Base-by-base conservation (phyloP, 179 eudicot species). In the Silene vulgaris region DNA sequence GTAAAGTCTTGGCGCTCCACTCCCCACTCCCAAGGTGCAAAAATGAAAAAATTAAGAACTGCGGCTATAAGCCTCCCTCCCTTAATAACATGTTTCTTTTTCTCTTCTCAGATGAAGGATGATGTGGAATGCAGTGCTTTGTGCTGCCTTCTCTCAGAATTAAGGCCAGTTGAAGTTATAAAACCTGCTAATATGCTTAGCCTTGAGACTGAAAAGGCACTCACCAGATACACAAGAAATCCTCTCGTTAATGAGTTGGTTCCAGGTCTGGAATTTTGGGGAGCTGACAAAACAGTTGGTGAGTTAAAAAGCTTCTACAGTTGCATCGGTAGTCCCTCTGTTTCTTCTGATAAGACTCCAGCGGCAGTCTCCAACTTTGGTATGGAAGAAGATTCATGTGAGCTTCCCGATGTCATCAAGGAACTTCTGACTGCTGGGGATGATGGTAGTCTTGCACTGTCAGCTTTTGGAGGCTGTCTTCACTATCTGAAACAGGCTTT, bases 101-200 rank as follows among this genome's bases (percentile, higher is more conserved):
- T n/a, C 23, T 32, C 74, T 65, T 65, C 77, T 23, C 96, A 95
- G 99, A 88, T 92, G 70, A 84, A 79, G 82, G 99, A 95, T 85
- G 97, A 95, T 83, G 74, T 80, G 52, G 99, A 92, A 78, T 90
- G 97, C 88, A 92, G 89, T 81, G 84, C 88, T 61, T 83, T 95
- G 77, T 84, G 96, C 79, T 89, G 91, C 80, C 82, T 95, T 69
- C 79, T 95, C 69, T 87, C 95, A 66, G 97, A 92, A 79, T 75
- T 93, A 75, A 89, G 97, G 79, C 99, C 99, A n/a, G 99, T 89
- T 61, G 99, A 95, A 87, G 88, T 92, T 69, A 78, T 92, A 62
- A 95, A 92, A 83, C 97, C 99, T 76, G 87, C 88, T 61, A 88
- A 86, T 64, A 65, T 82, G 80, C 95, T 95, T 71, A 89, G 91